These are phyloP conservation scores for Epichloe typhina DNA, from an alignment of 2,329 filamentous ascomycete species.

Conservation along the genomic window DNA sequence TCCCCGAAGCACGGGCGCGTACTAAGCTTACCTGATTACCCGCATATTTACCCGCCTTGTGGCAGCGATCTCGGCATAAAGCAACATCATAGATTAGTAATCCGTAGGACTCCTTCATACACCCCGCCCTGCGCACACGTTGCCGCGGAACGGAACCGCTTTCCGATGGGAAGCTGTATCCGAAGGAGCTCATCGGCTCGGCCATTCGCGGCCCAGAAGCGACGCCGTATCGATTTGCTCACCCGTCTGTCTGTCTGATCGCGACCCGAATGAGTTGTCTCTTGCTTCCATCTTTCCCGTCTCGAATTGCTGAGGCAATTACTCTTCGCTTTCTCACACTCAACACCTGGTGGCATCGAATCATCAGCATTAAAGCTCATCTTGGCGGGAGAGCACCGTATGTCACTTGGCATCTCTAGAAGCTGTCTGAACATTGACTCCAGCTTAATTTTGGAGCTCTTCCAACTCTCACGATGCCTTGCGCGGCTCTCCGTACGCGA, in stretches of 20 bases:
- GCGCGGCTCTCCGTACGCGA: conserved; percentile 34
- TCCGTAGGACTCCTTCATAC: too few relatives aligned
- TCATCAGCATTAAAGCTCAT: neutral
- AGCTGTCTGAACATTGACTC: neutral
- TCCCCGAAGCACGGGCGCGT: too few relatives aligned
- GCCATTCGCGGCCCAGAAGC: conserved; percentile 2
- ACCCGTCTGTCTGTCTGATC: neutral
- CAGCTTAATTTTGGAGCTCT: neutral
- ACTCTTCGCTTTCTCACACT: neutral
- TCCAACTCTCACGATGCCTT: conserved; percentile 30
- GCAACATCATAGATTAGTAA: too few relatives aligned
- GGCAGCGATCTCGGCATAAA: too few relatives aligned
- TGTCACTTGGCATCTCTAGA: neutral
- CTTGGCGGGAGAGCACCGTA: neutral
- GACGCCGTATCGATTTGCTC: neutral
- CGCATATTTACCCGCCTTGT: too few relatives aligned
- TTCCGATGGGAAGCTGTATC: conserved; percentile 4
- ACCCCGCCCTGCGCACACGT: neutral
- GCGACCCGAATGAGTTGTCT: neutral
- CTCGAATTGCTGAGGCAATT: neutral
- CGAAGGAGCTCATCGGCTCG: conserved; percentile 3
- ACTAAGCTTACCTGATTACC: too few relatives aligned
- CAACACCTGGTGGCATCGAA: neutral
- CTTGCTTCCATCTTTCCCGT: neutral
- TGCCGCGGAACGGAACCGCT: conserved; percentile 3